A percentile compares a stretch with the other conserved stretches of the same genome.
Conservation (phyloP, 495 filamentous ascomycete species). For the Pseudomonodictys pantanalensis region DNA sequence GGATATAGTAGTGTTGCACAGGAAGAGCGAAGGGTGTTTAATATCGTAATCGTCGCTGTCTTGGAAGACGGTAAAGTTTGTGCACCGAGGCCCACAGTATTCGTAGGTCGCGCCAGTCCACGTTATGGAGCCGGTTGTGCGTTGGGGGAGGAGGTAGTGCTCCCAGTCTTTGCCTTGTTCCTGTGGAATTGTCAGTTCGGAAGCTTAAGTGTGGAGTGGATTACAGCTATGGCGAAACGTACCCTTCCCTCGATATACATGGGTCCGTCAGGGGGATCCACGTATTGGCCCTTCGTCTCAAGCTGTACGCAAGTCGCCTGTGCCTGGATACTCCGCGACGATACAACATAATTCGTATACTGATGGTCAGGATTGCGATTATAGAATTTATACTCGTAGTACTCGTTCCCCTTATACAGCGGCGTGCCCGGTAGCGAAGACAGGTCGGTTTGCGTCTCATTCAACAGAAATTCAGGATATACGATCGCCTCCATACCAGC, state of each 20-base stretch:
- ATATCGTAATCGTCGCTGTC: slow-evolving; percentile 6
- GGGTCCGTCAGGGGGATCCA: neutral
- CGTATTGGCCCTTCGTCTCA: neutral
- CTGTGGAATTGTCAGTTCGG: neutral
- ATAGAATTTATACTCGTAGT: slow-evolving; percentile 27
- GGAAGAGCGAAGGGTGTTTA: slow-evolving; percentile 12
- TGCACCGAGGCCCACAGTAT: slow-evolving; percentile 29
- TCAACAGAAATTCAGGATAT: slow-evolving; percentile 2
- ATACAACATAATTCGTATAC: slow-evolving; percentile 17
- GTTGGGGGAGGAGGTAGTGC: slow-evolving; percentile 3
- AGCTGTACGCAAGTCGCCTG: slow-evolving; percentile 13
- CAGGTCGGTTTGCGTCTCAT: neutral
- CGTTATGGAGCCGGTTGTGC: slow-evolving; percentile 5
- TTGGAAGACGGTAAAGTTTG: slow-evolving; percentile 33
- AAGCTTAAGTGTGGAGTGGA: neutral
- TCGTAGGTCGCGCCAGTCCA: slow-evolving; percentile 15
- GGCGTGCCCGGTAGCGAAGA: slow-evolving; percentile 5
- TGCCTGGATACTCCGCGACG: slow-evolving; percentile 8
- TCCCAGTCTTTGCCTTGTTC: slow-evolving; percentile 3
- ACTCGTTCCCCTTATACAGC: slow-evolving; percentile 20
- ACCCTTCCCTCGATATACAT: slow-evolving; percentile 7
- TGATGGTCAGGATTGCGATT: slow-evolving; percentile 23
- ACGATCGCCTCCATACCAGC: slow-evolving; percentile 19
- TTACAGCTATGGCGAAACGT: neutral
- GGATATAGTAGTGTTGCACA: slow-evolving; percentile 23